These are phyloP conservation scores for Aspergillus hiratsukae DNA, from an alignment of 2,329 filamentous ascomycete species.

Conservation along the genomic window DNA sequence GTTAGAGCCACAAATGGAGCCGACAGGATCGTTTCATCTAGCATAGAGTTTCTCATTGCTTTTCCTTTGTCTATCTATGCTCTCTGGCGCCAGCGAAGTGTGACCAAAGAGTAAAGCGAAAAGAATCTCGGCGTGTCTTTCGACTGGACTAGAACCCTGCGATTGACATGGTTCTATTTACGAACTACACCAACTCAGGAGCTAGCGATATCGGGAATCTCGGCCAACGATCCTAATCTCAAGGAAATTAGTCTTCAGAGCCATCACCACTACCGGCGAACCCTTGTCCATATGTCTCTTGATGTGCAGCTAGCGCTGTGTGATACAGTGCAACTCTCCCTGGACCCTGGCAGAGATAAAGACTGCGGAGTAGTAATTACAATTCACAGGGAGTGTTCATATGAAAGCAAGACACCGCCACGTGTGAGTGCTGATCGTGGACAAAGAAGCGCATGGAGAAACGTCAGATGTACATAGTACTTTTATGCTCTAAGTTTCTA, in stretches of 20 bases:
- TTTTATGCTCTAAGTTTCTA: not conserved
- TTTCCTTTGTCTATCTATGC: not conserved
- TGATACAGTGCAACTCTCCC: not conserved
- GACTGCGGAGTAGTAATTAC: not conserved
- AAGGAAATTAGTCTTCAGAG: not conserved
- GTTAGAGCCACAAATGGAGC: not conserved
- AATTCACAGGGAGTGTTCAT: not conserved
- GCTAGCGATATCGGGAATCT: slow-evolving; percentile 11
- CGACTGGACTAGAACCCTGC: not conserved
- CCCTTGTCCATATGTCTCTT: not conserved
- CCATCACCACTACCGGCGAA: not conserved
- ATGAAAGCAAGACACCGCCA: not conserved
- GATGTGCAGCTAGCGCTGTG: not conserved
- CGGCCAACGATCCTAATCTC: slow-evolving; percentile 10
- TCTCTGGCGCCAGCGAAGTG: not conserved
- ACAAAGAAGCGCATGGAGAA: not conserved
- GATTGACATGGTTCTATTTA: slow-evolving; percentile 1
- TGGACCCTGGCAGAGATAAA: too few relatives aligned
- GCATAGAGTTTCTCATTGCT: not conserved
- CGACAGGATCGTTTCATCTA: not conserved
- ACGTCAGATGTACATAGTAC: not conserved
- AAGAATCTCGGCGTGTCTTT: not conserved
- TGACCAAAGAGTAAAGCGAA: not conserved
- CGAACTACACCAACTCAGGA: slow-evolving; percentile 3
- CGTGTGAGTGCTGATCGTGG: not conserved